phyloP scores from a whole-genome alignment of 441 rosid species.

The Eutrema salsugineum region DNA sequence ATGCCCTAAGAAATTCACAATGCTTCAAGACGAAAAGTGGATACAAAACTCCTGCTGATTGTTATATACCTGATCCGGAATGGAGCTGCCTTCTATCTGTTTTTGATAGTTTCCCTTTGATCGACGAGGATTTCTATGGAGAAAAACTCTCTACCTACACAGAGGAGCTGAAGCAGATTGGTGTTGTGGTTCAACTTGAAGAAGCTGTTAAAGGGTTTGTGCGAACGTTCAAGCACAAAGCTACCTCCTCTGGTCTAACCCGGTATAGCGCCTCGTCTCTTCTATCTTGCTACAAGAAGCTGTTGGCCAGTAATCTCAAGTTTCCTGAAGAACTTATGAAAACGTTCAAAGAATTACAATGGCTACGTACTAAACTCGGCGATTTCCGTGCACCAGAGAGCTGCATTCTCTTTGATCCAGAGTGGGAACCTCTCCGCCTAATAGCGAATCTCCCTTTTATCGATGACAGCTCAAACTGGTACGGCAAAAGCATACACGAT shows the following conservation, averaged over 20 bases:
- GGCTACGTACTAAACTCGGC: constrained; percentile 61
- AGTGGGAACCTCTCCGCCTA: constrained; percentile 52
- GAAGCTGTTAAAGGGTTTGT: constrained; percentile 41
- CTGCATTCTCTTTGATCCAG: constrained; percentile 52
- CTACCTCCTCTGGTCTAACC: constrained; percentile 33
- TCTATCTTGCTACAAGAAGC: constrained; percentile 44
- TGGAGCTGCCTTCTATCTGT: constrained; percentile 57
- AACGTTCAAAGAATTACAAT: constrained; percentile 36
- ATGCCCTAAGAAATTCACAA: constrained; percentile 16
- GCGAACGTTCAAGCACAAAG: constrained; percentile 33
- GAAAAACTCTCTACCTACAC: constrained; percentile 25
- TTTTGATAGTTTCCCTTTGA: constrained; percentile 40
- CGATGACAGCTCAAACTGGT: constrained; percentile 43
- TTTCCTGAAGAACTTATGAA: constrained; percentile 35
- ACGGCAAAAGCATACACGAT: constrained; percentile 38
- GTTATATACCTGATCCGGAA: constrained; percentile 50
- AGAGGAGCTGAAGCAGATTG: constrained; percentile 43
- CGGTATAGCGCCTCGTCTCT: constrained; percentile 34
- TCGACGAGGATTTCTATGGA: constrained; percentile 46
- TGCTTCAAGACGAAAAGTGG: constrained; percentile 55
- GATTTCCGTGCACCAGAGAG: constrained; percentile 47
- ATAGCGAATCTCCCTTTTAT: constrained; percentile 58
- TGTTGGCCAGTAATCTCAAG: constrained; percentile 16
- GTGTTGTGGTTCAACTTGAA: constrained; percentile 46
- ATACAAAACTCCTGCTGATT: constrained; percentile 45